Evolutionary conservation across 2,329 filamentous ascomycete species (phyloP).

Genomic region (Fragosphaeria purpurea): DNA sequence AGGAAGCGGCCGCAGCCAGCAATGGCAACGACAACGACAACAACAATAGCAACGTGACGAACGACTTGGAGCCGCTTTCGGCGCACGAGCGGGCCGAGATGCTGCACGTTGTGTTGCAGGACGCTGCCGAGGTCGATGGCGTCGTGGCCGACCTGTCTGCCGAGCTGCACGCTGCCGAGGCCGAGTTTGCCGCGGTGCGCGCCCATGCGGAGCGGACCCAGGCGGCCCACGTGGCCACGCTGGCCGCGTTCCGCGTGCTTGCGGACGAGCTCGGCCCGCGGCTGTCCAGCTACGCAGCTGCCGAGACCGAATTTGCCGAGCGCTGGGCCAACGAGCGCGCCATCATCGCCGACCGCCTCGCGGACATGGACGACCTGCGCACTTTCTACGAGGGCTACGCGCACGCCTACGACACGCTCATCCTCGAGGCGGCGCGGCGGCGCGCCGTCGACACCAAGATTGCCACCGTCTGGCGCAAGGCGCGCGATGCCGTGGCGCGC

Average conservation of each 20-base stretch:
- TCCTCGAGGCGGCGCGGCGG: conserved; percentile 74
- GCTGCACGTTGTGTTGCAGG: conserved; percentile 66
- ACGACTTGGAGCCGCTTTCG: conserved; percentile 57
- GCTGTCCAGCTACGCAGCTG: conserved; percentile 54
- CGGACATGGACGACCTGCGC: conserved; percentile 66
- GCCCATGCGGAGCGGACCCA: conserved; percentile 50
- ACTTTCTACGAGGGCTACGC: conserved; percentile 84
- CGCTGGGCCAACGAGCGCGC: conserved; percentile 68
- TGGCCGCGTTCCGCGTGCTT: conserved; percentile 55
- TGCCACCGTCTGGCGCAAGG: conserved; percentile 63
- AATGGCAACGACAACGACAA: not conserved
- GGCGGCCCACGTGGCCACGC: conserved; percentile 45
- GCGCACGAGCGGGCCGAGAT: conserved; percentile 72
- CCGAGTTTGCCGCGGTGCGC: conserved; percentile 52
- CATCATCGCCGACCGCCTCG: conserved; percentile 56
- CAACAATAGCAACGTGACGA: conserved; percentile 15
- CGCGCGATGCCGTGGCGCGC: conserved; percentile 64
- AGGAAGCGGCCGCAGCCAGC: conserved; percentile 31
- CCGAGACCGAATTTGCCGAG: conserved; percentile 52
- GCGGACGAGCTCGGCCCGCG: conserved; percentile 53
- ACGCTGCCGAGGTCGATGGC: conserved; percentile 56
- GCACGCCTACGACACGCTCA: conserved; percentile 70
- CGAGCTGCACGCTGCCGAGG: conserved; percentile 67
- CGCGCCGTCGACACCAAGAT: conserved; percentile 64
- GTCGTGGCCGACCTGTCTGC: conserved; percentile 64